These are phyloP conservation scores for Akebia trifoliata DNA, from an alignment of 164 flowering plant genomes.

Conservation along the genomic window DNA sequence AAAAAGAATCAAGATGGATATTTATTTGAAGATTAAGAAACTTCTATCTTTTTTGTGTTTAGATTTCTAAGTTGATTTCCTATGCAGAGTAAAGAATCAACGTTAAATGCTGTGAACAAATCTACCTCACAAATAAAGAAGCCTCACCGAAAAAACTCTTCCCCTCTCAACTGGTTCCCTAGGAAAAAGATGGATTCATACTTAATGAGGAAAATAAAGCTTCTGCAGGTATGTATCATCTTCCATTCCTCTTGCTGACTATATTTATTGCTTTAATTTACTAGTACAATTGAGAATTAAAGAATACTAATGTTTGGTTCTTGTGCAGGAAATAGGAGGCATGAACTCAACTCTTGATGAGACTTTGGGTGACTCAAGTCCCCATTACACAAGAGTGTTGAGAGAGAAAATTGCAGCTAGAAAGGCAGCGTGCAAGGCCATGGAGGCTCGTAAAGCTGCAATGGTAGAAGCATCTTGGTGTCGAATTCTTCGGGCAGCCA, in stretches of 20 bases:
- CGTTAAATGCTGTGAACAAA: constrained; percentile 49
- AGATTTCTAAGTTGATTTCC: neutral
- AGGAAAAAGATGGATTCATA: constrained; percentile 79
- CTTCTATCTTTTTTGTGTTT: neutral
- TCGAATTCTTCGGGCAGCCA: constrained; percentile 78
- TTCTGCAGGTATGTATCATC: constrained; percentile 58
- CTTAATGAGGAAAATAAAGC: constrained; percentile 71
- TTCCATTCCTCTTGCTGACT: neutral
- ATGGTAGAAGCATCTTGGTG: constrained; percentile 99
- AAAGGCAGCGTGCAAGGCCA: constrained; percentile 73
- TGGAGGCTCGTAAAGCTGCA: constrained; percentile 92
- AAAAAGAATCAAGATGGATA: too few relatives aligned
- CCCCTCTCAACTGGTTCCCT: constrained; percentile 91
- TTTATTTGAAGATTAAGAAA: too few relatives aligned
- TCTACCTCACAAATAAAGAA: constrained; percentile 67
- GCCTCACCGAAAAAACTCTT: constrained; percentile 52
- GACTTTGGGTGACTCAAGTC: constrained; percentile 81
- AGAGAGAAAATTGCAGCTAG: constrained; percentile 88
- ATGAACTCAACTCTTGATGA: constrained; percentile 87
- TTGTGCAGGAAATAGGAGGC: constrained; percentile 77
- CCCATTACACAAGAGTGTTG: constrained; percentile 73
- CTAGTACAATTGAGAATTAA: neutral
- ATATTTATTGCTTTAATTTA: neutral
- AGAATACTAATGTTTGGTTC: neutral
- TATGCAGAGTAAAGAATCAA: constrained; percentile 48